phyloP scores from a whole-genome alignment of 352 stramenopile species.

The Lagenidium giganteum region DNA sequence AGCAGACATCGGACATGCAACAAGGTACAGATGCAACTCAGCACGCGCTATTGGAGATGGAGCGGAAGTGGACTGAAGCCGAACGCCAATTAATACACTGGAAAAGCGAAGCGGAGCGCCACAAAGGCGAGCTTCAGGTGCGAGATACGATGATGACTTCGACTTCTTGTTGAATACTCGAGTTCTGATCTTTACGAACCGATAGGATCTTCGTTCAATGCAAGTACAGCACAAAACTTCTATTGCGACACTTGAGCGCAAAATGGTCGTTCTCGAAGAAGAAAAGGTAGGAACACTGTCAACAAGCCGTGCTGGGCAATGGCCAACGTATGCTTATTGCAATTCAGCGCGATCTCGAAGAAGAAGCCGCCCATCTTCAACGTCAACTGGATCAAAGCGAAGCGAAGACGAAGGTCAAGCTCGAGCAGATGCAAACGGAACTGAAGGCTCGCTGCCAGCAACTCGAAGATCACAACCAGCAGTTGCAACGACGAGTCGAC shows the following conservation, averaged over 20 bases:
- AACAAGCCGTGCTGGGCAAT: background rate
- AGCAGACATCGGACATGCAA: constrained; percentile 27
- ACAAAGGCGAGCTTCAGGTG: constrained; percentile 37
- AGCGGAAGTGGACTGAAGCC: constrained; percentile 28
- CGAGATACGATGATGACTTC: background rate
- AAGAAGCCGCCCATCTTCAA: too few species aligned
- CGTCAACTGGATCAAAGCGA: constrained; percentile 20
- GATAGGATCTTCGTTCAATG: background rate
- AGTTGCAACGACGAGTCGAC: constrained; percentile 24
- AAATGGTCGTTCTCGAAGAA: constrained; percentile 5
- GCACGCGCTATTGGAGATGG: constrained; percentile 19
- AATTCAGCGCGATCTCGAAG: background rate
- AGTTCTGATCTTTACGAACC: background rate
- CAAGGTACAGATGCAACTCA: constrained; percentile 19
- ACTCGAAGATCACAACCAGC: constrained; percentile 9
- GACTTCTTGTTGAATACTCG: background rate
- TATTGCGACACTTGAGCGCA: constrained; percentile 3
- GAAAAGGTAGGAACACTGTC: constrained; percentile 6
- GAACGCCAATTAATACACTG: constrained; percentile 30
- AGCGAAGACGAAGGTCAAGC: constrained; percentile 9
- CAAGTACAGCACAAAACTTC: constrained; percentile 7
- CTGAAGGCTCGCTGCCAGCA: constrained; percentile 9
- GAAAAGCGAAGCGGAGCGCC: constrained; percentile 31
- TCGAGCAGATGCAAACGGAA: constrained; percentile 8
- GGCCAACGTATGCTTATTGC: background rate